These are phyloP conservation scores for Lasiosphaeria hispida DNA, from an alignment of 495 filamentous ascomycete genomes.

Conservation along the genomic window DNA sequence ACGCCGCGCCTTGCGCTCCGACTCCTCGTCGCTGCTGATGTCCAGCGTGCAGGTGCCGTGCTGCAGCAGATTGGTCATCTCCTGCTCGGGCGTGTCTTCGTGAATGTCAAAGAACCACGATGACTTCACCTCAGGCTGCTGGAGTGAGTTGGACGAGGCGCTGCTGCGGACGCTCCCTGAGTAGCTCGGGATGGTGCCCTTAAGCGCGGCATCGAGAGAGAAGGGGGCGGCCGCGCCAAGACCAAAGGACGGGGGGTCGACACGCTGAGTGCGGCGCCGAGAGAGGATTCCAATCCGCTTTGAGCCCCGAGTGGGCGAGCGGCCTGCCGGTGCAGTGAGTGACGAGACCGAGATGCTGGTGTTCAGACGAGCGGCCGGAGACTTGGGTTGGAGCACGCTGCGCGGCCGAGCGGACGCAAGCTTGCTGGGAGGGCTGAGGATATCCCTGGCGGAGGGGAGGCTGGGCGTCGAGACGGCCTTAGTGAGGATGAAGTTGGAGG, in stretches of 20 bases:
- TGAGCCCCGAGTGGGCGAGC: slow-evolving; percentile 56
- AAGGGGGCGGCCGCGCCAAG: slow-evolving; percentile 54
- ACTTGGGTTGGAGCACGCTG: slow-evolving; percentile 45
- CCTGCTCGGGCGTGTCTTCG: slow-evolving; percentile 85
- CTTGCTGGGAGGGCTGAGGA: slow-evolving; percentile 33
- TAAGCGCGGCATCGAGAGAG: slow-evolving; percentile 75
- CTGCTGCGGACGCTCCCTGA: slow-evolving; percentile 29
- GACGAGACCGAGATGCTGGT: slow-evolving; percentile 41
- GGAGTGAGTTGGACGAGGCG: slow-evolving; percentile 16
- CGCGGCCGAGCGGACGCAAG: slow-evolving; percentile 42
- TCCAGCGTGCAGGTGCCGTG: slow-evolving; percentile 85
- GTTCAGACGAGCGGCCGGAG: slow-evolving; percentile 43
- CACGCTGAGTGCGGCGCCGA: slow-evolving; percentile 57
- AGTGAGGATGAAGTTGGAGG: slow-evolving; percentile 42
- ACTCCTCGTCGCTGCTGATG: slow-evolving; percentile 70
- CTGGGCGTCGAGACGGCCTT: slow-evolving; percentile 36
- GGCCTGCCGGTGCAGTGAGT: slow-evolving; percentile 56
- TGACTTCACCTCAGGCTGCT: slow-evolving; percentile 48
- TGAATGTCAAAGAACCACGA: slow-evolving; percentile 94
- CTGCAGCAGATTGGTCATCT: slow-evolving; percentile 86
- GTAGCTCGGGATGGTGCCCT: slow-evolving; percentile 62
- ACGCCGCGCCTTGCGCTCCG: slow-evolving; percentile 49
- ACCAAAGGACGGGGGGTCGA: slow-evolving; percentile 55
- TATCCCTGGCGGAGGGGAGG: slow-evolving; percentile 23
- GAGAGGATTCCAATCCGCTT: slow-evolving; percentile 64